Percentiles rank a stretch among this genome's conserved stretches.
phyloP scores from a whole-genome alignment of 176 grass and related monocot species.

The Paspalum vaginatum region DNA sequence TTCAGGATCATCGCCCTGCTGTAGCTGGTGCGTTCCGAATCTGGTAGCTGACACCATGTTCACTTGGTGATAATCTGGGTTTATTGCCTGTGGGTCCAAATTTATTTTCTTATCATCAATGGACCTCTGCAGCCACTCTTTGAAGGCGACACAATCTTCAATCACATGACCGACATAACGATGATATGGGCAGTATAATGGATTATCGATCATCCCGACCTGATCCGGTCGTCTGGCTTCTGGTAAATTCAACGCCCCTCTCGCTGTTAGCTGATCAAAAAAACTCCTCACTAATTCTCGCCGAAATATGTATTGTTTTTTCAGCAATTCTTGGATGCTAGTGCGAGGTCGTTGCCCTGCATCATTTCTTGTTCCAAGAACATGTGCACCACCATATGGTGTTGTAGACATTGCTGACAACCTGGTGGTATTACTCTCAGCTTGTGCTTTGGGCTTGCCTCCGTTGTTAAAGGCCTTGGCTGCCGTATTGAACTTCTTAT shows the following conservation, averaged over 20 bases:
- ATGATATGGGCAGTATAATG: not conserved
- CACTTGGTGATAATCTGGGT: not conserved
- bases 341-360: not conserved
- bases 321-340: not conserved
- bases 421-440: not conserved
- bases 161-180: not conserved
- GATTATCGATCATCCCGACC: not conserved
- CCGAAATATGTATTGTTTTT: not conserved
- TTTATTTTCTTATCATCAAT: not conserved
- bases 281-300: not conserved
- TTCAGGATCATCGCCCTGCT: not conserved
- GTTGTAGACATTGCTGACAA: not conserved
- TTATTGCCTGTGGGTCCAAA: not conserved
- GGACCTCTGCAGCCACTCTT: not conserved
- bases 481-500: not conserved
- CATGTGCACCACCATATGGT: not conserved
- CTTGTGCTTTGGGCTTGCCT: not conserved
- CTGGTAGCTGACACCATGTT: not conserved
- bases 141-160: not conserved
- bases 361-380: not conserved
- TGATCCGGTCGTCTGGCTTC: not conserved
- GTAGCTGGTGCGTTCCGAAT: not conserved
- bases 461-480: not conserved
- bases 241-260: not conserved
- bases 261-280: not conserved